Evolutionary conservation across 1,284 basidiomycete species (phyloP).

Genomic region (Malassezia yamatoensis): DNA sequence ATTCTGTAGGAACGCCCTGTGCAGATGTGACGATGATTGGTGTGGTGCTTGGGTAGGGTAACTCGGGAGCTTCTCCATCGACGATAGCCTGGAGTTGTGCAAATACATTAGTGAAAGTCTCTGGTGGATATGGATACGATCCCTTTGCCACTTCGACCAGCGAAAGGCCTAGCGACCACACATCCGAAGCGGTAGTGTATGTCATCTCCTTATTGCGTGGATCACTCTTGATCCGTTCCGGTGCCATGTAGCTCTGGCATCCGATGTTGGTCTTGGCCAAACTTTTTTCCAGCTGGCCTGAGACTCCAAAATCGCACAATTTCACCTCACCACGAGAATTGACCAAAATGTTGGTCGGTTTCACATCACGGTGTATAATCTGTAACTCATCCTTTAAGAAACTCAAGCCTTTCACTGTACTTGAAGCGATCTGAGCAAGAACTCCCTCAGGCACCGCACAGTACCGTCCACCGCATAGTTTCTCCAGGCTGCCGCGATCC

Average conservation of each 20-base stretch:
- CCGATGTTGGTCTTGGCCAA: constrained; percentile 97
- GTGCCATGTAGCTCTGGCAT: constrained; percentile 98
- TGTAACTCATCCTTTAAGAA: constrained; percentile 93
- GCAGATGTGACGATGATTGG: constrained; percentile 7
- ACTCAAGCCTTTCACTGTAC: constrained; percentile 79
- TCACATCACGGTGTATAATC: constrained; percentile 95
- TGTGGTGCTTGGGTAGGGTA: constrained; percentile 53
- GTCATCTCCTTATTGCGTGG: constrained; percentile 73
- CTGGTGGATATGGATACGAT: constrained; percentile 93
- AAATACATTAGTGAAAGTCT: constrained; percentile 93
- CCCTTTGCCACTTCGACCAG: constrained; percentile 89
- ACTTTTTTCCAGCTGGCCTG: constrained; percentile 88
- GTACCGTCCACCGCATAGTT: constrained; percentile 52
- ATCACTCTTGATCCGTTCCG: constrained; percentile 90
- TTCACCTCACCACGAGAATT: constrained; percentile 83
- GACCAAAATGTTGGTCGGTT: constrained; percentile 91
- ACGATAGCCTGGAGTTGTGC: constrained; percentile 92
- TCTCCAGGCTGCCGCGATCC: constrained; percentile 90
- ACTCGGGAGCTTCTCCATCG: constrained; percentile 75
- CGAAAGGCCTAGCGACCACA: constrained; percentile 93
- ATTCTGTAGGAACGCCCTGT: constrained; percentile 2
- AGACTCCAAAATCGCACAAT: constrained; percentile 95
- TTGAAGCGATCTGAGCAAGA: constrained; percentile 68
- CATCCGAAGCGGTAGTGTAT: constrained; percentile 92
- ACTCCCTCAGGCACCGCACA: constrained; percentile 66